Base-by-base conservation (phyloP, 139 green algal genomes). In the Astrephomene gubernaculifera region DNA sequence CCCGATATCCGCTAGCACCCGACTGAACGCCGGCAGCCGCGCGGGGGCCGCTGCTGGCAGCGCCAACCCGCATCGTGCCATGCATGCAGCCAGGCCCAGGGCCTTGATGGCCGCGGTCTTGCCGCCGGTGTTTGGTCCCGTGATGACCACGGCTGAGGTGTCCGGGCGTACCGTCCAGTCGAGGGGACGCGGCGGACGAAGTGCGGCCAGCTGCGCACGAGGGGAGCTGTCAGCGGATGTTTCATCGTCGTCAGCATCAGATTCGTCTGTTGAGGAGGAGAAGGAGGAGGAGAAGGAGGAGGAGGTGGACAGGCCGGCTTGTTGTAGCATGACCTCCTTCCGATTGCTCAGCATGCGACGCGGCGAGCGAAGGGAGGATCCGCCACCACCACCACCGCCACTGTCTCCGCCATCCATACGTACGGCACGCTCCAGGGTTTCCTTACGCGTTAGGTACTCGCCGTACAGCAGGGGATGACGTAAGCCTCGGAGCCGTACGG, bases 61-160 rank as follows among this genome's bases (percentile, higher is more conserved):
- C 2, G 95, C 90, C 65, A 99, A 74, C 0, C 97, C 97, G 14
- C 90, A 87, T 57, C 90, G 91, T 0, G 94, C 96, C 91, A 98
- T 98, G 49, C 96, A 71, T 4, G 87, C 93, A 0, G 90, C 87
- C 78, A 99, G 73, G 17, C 96, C 97, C 39, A 98, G 73, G 2
- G 96, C 89, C 88, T 99, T 99, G 43, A 99, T 92, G 36, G 92
- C 86, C 0, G 96, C 95, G 2, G 97, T 99, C 88, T 99, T 99
- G 75, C 97, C 96, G 29, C 97, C 97, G 2, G 97, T 98, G 92
- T 99, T 99, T 39, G 97, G 97, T 0, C 96, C 90, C 24, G 89
- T 93, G 36, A 93, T 90, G 39, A 93, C 90, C 22, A 94, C 85
- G 0, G 86, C 91, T 6, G 39, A 80, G 29, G 86, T 91, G 25